phyloP scores from a whole-genome alignment of 805 yeast genomes.

The Lachancea lanzarotensis region DNA sequence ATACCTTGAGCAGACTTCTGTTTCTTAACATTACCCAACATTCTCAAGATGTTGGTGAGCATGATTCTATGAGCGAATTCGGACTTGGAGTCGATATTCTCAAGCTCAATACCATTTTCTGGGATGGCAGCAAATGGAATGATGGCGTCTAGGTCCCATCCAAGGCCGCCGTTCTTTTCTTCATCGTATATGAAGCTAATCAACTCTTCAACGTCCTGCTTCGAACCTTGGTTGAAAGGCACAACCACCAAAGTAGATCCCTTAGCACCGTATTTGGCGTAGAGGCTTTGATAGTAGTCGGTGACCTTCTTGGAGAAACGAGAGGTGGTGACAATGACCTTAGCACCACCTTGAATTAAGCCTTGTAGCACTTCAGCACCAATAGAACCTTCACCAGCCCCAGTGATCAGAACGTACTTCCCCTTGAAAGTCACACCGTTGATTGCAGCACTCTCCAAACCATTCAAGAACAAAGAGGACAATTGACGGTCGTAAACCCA shows the following conservation, averaged over 20 bases:
- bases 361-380: slow-evolving; percentile 98
- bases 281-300: slow-evolving; percentile 90
- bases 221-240: slow-evolving; percentile 98
- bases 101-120: slow-evolving; percentile 95
- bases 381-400: slow-evolving; percentile 98
- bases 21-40: slow-evolving; percentile 83
- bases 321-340: slow-evolving; percentile 92
- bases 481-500: slow-evolving; percentile 82
- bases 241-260: slow-evolving; percentile 92
- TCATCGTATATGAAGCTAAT: slow-evolving; percentile 80
- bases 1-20: slow-evolving; percentile 69
- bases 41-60: slow-evolving; percentile 91
- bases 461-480: slow-evolving; percentile 76
- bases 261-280: slow-evolving; percentile 85
- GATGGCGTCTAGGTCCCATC: slow-evolving; percentile 95
- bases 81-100: slow-evolving; percentile 86
- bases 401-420: slow-evolving; percentile 87
- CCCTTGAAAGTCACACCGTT: slow-evolving; percentile 88
- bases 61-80: slow-evolving; percentile 98
- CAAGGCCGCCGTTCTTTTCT: slow-evolving; percentile 81
- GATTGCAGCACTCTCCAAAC: slow-evolving; percentile 87
- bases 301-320: slow-evolving; percentile 91
- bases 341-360: slow-evolving; percentile 94
- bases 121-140: slow-evolving; percentile 99
- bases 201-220: slow-evolving; percentile 83